Evolutionary conservation across 2,329 filamentous ascomycete genomes (phyloP), one percentile per base, ranked within the genome.

Genomic region (Tolypocladium nubicola): DNA sequence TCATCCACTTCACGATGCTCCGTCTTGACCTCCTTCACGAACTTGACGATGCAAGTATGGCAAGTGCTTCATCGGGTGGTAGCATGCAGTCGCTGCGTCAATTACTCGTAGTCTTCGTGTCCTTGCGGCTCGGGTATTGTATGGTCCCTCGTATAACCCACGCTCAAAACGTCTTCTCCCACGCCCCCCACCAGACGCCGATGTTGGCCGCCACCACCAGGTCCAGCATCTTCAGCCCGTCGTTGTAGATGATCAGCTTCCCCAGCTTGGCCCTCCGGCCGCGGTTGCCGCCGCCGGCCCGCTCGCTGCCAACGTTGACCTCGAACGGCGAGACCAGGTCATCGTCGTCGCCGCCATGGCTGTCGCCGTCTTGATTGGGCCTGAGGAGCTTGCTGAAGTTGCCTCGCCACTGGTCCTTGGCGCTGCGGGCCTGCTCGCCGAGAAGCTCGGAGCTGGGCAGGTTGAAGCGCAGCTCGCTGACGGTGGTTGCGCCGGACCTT

Each of bases 221-320:
- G 76, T 99, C 94, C 65, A 97, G 73, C 93, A 99, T 97, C 76
- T 96, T 96, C 62, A 96, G 74, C 0, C 94, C 94, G 66, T 96
- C 92, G 57, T 93, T 85, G 64, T 91, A 84, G 41, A 99, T 81
- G 55, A 97, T 90, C 55, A 99, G 75, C 73, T 97, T 99, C 0
- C 93, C 94, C 64, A 99, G 76, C 75, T 99, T 99, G 4, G 90
- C 92, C 66, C 89, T 84, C 70, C 89, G 91, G 0, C 93, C 93
- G 50, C 87, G 81, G 67, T 89, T 87, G 0, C 93, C 93, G 26
- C 93, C 93, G 1, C 93, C 93, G 0, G 92, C 92, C 57, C 82
- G 83, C 71, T 97, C 93, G 61, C 83, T 83, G 1, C 91, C 93
- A 0, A 97, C 77, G 26, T 84, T 87, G 3, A 94, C 69, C 67